These are phyloP conservation scores for Dipodascopsis uninucleata DNA, from an alignment of 805 yeast species.

Conservation along the genomic window DNA sequence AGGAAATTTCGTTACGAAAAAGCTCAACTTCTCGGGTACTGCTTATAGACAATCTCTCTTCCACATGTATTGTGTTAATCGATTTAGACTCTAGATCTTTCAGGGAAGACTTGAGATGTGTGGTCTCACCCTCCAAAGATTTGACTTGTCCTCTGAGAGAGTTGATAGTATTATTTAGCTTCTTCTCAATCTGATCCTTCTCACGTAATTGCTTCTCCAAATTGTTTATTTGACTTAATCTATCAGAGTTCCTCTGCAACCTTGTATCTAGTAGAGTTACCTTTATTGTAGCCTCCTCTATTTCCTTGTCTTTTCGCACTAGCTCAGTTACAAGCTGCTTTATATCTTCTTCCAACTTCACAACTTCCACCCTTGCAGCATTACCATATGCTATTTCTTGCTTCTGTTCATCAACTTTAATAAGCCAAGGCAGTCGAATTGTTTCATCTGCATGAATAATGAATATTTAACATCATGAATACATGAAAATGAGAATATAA, in stretches of 20 bases:
- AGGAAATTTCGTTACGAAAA: conserved; percentile 2
- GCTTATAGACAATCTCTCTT: no score
- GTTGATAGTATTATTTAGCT: conserved; percentile 5
- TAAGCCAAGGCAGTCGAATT: conserved; percentile 29
- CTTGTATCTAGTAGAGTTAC: conserved; percentile 27
- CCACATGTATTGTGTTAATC: no score
- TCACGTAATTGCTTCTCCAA: conserved; percentile 27
- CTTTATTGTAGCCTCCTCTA: conserved; percentile 33
- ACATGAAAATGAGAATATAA: not conserved
- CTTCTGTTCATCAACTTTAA: conserved; percentile 21
- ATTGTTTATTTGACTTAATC: conserved; percentile 19
- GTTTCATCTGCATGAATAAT: conserved; percentile 3
- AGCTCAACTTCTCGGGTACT: no score
- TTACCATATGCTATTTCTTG: conserved; percentile 13
- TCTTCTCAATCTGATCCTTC: conserved; percentile 2
- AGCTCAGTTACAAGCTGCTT: conserved; percentile 23
- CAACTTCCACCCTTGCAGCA: conserved; percentile 20
- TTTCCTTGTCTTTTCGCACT: conserved; percentile 24
- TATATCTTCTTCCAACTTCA: conserved; percentile 24
- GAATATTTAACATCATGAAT: no score
- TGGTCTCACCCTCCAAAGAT: conserved; percentile 6
- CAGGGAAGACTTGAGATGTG: no score
- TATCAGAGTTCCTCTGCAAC: conserved; percentile 19
- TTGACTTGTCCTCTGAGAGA: conserved; percentile 5
- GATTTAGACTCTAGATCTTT: no score